Conservation (phyloP, 345 rosid species). For the Hibiscus mutabilis region DNA sequence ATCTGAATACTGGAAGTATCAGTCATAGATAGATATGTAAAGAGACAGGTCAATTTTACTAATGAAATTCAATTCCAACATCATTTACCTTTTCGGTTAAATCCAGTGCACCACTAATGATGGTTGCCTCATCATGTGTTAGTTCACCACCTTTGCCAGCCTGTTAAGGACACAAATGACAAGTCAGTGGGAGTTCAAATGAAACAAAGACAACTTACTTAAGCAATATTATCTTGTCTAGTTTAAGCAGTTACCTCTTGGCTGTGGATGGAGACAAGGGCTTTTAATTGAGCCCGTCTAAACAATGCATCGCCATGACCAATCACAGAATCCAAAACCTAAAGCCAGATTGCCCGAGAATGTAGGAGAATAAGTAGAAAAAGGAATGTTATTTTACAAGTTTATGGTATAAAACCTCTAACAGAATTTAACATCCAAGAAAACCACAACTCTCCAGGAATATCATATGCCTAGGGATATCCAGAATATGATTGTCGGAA, state of each 20-base stretch:
- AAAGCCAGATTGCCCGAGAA: constrained; percentile 4
- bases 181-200: constrained; percentile 23
- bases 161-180: constrained; percentile 33
- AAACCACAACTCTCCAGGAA: not conserved
- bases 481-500: not conserved
- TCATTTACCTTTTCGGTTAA: constrained; percentile 82
- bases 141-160: constrained; percentile 99
- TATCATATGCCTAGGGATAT: not conserved
- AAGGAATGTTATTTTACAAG: not conserved
- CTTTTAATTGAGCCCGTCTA: constrained; percentile 80
- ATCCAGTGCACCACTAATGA: constrained; percentile 95
- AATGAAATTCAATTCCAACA: constrained; percentile 3
- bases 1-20: not conserved
- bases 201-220: constrained; percentile 10
- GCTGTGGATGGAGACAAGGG: constrained; percentile 75
- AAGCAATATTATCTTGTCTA: constrained; percentile 11
- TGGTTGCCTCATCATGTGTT: constrained; percentile 92
- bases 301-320: constrained; percentile 66
- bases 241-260: constrained; percentile 50
- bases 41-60: not conserved
- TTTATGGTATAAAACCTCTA: not conserved
- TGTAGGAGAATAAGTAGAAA: not conserved
- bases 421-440: not conserved
- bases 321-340: constrained; percentile 67
- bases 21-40: not conserved